phyloP scores from a whole-genome alignment of 2,329 filamentous ascomycete species.

The Fusarium zealandicum region DNA sequence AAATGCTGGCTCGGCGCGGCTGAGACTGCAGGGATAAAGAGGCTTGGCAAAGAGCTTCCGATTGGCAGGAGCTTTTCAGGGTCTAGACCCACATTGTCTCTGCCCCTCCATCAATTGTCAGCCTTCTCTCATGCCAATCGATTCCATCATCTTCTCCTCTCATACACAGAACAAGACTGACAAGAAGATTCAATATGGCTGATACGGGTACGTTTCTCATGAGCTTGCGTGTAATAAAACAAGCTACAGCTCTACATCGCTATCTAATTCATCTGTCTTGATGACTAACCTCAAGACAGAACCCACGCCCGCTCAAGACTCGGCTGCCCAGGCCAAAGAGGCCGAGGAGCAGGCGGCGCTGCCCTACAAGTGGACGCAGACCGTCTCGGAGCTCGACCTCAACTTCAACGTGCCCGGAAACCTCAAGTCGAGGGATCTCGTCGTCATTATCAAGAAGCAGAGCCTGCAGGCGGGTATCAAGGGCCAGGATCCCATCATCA shows the following conservation, averaged over 20 bases:
- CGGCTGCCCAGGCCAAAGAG: constrained; percentile 73
- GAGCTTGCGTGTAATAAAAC: background rate
- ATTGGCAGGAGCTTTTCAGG: constrained; percentile 29
- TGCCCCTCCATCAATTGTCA: constrained; percentile 42
- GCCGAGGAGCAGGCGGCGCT: constrained; percentile 86
- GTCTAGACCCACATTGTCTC: background rate
- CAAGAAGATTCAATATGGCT: constrained; percentile 46
- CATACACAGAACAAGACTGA: background rate
- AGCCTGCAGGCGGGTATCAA: constrained; percentile 83
- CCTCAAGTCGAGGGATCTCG: constrained; percentile 82
- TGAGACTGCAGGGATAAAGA: constrained; percentile 28
- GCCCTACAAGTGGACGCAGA: constrained; percentile 97
- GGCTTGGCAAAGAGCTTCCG: constrained; percentile 3
- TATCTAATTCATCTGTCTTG: background rate
- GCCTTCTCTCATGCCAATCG: constrained; percentile 39
- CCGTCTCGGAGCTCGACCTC: constrained; percentile 86
- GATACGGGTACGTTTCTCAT: constrained; percentile 47
- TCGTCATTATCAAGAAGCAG: constrained; percentile 81
- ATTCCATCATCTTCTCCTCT: constrained; percentile 22
- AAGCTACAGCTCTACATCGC: background rate
- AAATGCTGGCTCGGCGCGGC: constrained; percentile 36
- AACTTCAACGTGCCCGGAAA: constrained; percentile 80
- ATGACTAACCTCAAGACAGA: constrained; percentile 48
- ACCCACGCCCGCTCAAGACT: constrained; percentile 62
- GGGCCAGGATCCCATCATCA: constrained; percentile 84